phyloP scores from a whole-genome alignment of 2,329 filamentous ascomycete species.

The Fusarium veterinarium region DNA sequence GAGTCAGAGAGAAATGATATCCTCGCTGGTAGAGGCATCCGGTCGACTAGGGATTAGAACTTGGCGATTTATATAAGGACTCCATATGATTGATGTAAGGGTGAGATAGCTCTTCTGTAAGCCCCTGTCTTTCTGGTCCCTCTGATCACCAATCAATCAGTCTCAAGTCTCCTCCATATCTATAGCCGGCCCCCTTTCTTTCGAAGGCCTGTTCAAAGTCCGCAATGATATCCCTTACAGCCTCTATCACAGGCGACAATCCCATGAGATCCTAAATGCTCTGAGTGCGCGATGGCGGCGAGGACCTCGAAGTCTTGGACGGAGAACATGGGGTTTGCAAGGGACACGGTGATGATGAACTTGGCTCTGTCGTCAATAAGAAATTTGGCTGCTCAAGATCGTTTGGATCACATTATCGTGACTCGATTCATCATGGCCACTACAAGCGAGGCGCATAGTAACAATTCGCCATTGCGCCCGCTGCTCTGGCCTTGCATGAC shows the following conservation, averaged over 20 bases:
- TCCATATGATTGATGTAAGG: not conserved
- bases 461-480: not conserved
- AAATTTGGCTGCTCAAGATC: not conserved
- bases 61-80: not conserved
- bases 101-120: not conserved
- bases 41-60: not conserved
- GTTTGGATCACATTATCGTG: not conserved
- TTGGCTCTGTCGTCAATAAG: not conserved
- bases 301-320: not conserved
- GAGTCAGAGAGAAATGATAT: not conserved
- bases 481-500: not conserved
- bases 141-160: fast-evolving
- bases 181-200: not conserved
- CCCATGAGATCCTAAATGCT: not conserved
- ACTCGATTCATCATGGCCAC: not conserved
- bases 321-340: not conserved
- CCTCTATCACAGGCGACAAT: not conserved
- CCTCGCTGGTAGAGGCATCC: not conserved
- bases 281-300: not conserved
- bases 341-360: not conserved
- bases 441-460: not conserved
- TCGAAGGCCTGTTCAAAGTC: constrained; percentile 1
- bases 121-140: fast-evolving
- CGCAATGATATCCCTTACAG: not conserved
- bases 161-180: fast-evolving